These are phyloP conservation scores for Candolleomyces eurysporus DNA, from an alignment of 768 basidiomycete species.

Conservation along the genomic window DNA sequence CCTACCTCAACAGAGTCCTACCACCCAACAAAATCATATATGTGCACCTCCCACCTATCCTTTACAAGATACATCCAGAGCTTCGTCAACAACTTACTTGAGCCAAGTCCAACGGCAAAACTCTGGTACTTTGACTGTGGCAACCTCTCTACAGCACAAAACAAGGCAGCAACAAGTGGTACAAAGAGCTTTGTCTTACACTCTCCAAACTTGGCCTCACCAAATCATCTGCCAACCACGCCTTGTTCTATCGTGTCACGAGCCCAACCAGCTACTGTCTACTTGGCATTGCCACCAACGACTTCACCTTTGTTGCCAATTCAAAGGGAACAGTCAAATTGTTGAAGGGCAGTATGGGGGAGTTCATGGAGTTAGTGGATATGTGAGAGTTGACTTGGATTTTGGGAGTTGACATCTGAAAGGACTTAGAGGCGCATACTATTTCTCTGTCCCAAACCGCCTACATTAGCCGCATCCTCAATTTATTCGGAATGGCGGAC, in stretches of 20 bases:
- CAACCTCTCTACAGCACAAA: too few relatives aligned
- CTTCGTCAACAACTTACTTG: constrained; percentile 26
- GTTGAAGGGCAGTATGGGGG: background rate
- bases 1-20: background rate
- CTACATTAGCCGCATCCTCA: constrained; percentile 22
- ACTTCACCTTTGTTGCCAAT: background rate
- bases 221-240: background rate
- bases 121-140: too few relatives aligned
- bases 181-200: constrained; percentile 11
- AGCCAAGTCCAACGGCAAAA: constrained; percentile 32
- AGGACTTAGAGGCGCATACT: constrained; percentile 14
- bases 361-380: constrained; percentile 20
- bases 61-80: background rate
- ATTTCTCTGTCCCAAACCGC: constrained; percentile 23
- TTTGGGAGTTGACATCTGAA: constrained; percentile 22
- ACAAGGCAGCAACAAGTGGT: too few relatives aligned
- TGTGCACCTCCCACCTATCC: background rate
- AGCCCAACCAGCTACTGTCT: constrained; percentile 26
- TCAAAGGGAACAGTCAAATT: too few relatives aligned
- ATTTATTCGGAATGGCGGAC: constrained; percentile 16
- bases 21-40: background rate
- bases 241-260: too few relatives aligned
- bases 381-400: constrained; percentile 24
- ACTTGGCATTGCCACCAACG: constrained; percentile 18
- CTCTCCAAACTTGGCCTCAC: constrained; percentile 11